Percentiles rank a stretch among this genome's conserved stretches.
These are phyloP conservation scores for Lactifluus volemus DNA, from an alignment of 768 basidiomycete genomes.

Conservation along the genomic window DNA sequence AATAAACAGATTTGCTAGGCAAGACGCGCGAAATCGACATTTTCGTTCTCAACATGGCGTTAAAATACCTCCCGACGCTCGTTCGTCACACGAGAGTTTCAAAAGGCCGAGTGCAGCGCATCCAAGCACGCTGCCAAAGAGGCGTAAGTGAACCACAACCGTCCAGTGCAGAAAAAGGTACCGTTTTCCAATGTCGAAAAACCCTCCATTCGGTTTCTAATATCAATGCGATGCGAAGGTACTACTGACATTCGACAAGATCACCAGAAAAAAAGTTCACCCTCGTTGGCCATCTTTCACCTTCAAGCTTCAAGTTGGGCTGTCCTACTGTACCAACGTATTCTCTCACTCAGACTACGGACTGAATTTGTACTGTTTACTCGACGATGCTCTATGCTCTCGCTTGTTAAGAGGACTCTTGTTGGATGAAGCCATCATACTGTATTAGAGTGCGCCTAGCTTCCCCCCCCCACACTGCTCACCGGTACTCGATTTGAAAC, in stretches of 20 bases:
- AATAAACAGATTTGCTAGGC: constrained; percentile 8
- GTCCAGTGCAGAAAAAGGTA: constrained; percentile 1
- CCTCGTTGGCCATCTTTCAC: not conserved
- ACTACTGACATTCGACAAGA: not conserved
- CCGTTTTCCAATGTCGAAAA: not conserved
- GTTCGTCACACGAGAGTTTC: not conserved
- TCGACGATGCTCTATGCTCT: not conserved
- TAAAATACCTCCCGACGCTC: not conserved
- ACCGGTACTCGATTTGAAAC: not conserved
- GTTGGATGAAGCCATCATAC: not conserved
- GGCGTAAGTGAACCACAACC: constrained; percentile 4
- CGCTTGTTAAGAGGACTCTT: not conserved
- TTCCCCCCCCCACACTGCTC: not conserved
- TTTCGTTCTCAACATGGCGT: constrained; percentile 10
- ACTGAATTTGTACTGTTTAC: not conserved
- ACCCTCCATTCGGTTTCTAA: not conserved
- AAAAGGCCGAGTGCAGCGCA: constrained; percentile 7
- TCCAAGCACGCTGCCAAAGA: constrained; percentile 7
- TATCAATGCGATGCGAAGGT: not conserved
- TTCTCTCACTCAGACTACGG: not conserved
- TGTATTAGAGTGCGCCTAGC: not conserved
- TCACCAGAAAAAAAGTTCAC: not conserved
- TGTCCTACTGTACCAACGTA: not conserved
- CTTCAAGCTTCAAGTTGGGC: not conserved
- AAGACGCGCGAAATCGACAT: constrained; percentile 15